Base-by-base conservation (phyloP, 768 basidiomycete genomes). In the Daedaleopsis sinensis region DNA sequence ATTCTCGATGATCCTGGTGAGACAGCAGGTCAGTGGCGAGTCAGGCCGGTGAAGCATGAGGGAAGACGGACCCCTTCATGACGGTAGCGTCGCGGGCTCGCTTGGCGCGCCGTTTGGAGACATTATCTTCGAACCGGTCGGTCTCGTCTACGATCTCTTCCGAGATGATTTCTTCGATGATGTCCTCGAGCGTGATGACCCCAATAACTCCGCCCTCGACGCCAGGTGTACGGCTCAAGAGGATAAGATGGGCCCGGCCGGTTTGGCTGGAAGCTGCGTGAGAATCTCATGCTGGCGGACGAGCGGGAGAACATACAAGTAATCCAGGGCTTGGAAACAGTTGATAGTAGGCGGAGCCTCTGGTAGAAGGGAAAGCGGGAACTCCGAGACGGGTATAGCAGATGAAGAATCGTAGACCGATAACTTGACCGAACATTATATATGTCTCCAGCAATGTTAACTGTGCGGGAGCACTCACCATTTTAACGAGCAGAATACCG, bases 131-230 rank as follows among this genome's bases (percentile, higher is more conserved):
- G 67, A 90, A 96, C 27, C 87, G 82, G 75, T 97, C 95, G 2
- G 94, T 96, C 74, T 97, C 95, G 68, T 96, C 95, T 35, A 96
- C 90, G 56, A 97, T 96, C 72, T 97, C 96, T 75, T 97, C 94
- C 0, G 91, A 89, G 19, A 98, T 93, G 63, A 98, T 97, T 82
- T 96, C 95, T 83, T 93, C 91, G 59, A 93, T 91, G 65, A 93
- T 84, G 70, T 93, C 91, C 82, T 93, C 92, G 13, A 96, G 83
- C 2, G 93, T 96, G 64, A 98, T 87, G 7, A 98, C 92, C 2
- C 96, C 96, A 27, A 97, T 83, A 1, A 88, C 95, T 39, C 96
- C 96, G 23, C 91, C 91, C 7, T 86, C 79, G 19, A 79, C 74
- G 0, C 96, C 96, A 2, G 96, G 96, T 0, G 91, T 91, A 18